These are phyloP conservation scores for Nicotiana paniculata DNA, from an alignment of 257 asterid species.

Conservation along the genomic window DNA sequence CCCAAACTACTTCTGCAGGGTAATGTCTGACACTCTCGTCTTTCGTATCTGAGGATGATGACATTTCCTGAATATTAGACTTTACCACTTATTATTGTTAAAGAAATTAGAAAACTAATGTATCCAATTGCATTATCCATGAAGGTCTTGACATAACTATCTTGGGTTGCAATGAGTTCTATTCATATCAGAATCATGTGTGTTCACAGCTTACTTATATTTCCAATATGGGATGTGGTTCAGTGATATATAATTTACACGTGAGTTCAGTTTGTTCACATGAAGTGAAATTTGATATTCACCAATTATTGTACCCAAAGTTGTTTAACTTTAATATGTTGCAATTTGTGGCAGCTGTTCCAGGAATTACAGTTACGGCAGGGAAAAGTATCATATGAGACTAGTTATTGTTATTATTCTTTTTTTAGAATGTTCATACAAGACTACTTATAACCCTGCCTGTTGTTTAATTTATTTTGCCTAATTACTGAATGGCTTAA, in stretches of 20 bases:
- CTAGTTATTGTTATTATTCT: no score
- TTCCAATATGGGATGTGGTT: background rate
- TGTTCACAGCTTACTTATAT: background rate
- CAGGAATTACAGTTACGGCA: background rate
- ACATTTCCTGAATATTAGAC: constrained; percentile 1
- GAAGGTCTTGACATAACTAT: constrained; percentile 92
- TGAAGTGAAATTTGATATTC: background rate
- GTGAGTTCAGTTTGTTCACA: background rate
- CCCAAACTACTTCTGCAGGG: constrained; percentile 73
- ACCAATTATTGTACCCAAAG: background rate
- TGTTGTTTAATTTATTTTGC: background rate
- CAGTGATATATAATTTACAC: background rate
- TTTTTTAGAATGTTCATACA: no score
- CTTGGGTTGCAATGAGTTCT: constrained; percentile 88
- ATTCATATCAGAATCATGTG: constrained; percentile 89
- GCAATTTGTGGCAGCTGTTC: background rate
- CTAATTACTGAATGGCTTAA: background rate
- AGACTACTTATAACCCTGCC: background rate
- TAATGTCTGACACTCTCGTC: constrained; percentile 27
- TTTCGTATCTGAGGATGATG: background rate
- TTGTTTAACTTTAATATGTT: background rate
- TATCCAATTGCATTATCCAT: constrained; percentile 29
- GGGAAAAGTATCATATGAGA: background rate
- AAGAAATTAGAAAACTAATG: background rate
- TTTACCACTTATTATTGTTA: background rate